Conservation (phyloP, 2,329 filamentous ascomycete genomes). For the Penicillium decumbens region DNA sequence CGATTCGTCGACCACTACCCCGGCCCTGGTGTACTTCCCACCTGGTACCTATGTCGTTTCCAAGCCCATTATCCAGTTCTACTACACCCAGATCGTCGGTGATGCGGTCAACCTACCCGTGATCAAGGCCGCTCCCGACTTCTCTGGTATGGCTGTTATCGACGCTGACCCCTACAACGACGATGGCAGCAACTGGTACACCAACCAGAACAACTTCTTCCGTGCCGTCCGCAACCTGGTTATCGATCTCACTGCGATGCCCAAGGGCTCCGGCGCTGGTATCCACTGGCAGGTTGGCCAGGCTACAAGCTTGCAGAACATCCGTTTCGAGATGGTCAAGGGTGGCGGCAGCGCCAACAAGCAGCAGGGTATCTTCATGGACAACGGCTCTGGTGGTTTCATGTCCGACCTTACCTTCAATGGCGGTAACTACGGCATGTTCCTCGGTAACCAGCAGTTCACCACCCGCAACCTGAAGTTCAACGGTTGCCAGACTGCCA, state of each 20-base stretch:
- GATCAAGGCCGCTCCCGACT: slow-evolving; percentile 67
- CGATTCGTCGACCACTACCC: slow-evolving; percentile 76
- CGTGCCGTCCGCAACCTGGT: slow-evolving; percentile 76
- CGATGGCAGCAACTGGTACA: slow-evolving; percentile 67
- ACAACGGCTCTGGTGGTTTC: slow-evolving; percentile 79
- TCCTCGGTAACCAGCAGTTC: slow-evolving; percentile 83
- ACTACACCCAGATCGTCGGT: slow-evolving; percentile 90
- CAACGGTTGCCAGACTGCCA: slow-evolving; percentile 74
- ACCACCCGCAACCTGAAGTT: slow-evolving; percentile 78
- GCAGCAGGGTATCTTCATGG: slow-evolving; percentile 77
- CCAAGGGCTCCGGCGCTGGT: slow-evolving; percentile 58
- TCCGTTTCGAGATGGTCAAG: slow-evolving; percentile 71
- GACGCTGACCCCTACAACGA: slow-evolving; percentile 79
- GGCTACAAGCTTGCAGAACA: slow-evolving; percentile 74
- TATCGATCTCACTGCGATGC: slow-evolving; percentile 68
- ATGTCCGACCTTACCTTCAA: slow-evolving; percentile 81
- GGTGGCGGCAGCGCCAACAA: slow-evolving; percentile 61
- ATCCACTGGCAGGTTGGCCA: slow-evolving; percentile 87
- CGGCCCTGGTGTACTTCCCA: slow-evolving; percentile 88
- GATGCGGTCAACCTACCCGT: slow-evolving; percentile 69
- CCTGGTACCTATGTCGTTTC: slow-evolving; percentile 79
- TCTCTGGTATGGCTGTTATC: slow-evolving; percentile 81
- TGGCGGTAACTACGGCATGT: slow-evolving; percentile 71
- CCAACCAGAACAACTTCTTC: slow-evolving; percentile 80
- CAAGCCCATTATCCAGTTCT: slow-evolving; percentile 73